These are phyloP conservation scores for Sugiyamaella marilandica DNA, from an alignment of 805 yeast genomes.

Conservation along the genomic window DNA sequence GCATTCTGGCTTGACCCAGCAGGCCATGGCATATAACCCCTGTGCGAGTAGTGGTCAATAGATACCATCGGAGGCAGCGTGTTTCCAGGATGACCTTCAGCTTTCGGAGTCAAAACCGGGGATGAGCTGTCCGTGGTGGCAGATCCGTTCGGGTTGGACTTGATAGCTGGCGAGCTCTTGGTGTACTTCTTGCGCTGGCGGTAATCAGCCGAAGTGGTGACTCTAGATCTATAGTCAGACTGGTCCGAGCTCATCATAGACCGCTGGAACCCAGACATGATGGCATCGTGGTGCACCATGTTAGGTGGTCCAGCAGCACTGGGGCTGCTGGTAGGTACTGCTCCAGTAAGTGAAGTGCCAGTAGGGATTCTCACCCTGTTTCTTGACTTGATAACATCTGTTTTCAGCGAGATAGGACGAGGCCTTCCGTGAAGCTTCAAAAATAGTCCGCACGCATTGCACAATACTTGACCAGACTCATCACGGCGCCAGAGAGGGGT, in stretches of 20 bases:
- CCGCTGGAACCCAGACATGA: constrained; percentile 1
- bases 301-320: no score
- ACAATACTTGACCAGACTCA: constrained; percentile 82
- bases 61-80: constrained; percentile 2
- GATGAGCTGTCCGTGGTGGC: neutral
- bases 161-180: neutral
- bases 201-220: neutral
- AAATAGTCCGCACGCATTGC: constrained; percentile 92
- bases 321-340: neutral
- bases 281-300: neutral
- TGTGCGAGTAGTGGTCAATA: neutral
- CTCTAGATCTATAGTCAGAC: neutral
- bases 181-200: constrained; percentile 1
- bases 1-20: neutral
- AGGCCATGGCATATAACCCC: neutral
- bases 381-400: constrained; percentile 88
- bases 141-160: neutral
- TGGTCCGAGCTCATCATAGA: neutral
- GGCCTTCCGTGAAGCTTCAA: constrained; percentile 89
- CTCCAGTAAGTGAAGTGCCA: neutral
- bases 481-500: constrained; percentile 96
- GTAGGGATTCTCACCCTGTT: constrained; percentile 36
- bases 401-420: constrained; percentile 84
- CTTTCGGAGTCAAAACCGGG: neutral
- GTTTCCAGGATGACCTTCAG: neutral